These are phyloP conservation scores for Talaromyces sp. DNA, from an alignment of 2,329 filamentous ascomycete genomes.

Conservation along the genomic window DNA sequence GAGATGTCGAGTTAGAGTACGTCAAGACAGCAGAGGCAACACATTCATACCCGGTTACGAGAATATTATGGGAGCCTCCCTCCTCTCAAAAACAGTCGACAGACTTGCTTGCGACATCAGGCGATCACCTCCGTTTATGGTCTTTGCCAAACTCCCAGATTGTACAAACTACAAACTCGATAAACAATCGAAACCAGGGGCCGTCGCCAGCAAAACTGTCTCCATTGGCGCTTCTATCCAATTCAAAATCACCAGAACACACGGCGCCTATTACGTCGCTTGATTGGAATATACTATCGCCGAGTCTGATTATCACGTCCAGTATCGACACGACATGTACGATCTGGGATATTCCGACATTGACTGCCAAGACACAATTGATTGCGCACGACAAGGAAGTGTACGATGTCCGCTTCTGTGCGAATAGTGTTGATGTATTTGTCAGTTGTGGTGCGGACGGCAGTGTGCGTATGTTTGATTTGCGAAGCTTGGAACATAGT, in stretches of 20 bases:
- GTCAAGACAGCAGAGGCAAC: constrained; percentile 93
- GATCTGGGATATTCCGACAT: constrained; percentile 97
- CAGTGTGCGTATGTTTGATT: constrained; percentile 97
- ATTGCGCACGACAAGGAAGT: constrained; percentile 99
- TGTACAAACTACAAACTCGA: constrained; percentile 63
- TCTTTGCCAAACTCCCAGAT: constrained; percentile 70
- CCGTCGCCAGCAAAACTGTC: constrained; percentile 77
- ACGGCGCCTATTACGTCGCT: constrained; percentile 93
- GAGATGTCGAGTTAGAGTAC: constrained; percentile 69
- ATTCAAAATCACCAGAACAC: constrained; percentile 97
- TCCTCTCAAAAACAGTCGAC: constrained; percentile 94
- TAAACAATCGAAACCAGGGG: constrained; percentile 61
- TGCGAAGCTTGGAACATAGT: constrained; percentile 92
- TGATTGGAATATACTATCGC: constrained; percentile 97
- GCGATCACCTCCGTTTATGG: constrained; percentile 91
- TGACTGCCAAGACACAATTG: constrained; percentile 96
- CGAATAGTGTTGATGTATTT: constrained; percentile 97
- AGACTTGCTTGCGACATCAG: constrained; percentile 89
- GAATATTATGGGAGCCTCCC: constrained; percentile 92
- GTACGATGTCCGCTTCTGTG: constrained; percentile 96
- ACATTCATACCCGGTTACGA: constrained; percentile 94
- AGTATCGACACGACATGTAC: constrained; percentile 99
- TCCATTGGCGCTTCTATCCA: constrained; percentile 86
- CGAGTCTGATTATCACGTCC: constrained; percentile 95
- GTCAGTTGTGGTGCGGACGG: constrained; percentile 97